Conservation (phyloP, 345 rosid species). For the Orychophragmus violaceus region DNA sequence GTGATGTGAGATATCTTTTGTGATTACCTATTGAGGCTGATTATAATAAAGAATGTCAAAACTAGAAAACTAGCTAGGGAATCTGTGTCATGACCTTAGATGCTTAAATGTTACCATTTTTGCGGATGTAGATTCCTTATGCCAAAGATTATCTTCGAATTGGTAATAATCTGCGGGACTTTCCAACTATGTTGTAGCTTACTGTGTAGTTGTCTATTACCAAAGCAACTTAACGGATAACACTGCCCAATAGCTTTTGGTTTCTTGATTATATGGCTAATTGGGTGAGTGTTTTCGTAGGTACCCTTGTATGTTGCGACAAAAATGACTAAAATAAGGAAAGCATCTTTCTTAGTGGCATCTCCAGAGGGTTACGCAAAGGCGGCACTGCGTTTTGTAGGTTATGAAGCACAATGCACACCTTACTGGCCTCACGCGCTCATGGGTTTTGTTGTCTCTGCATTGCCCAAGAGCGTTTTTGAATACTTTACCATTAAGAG, state of each 20-base stretch:
- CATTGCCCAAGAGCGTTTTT: conserved; percentile 43
- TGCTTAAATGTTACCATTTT: background rate
- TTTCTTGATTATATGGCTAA: conserved; percentile 5
- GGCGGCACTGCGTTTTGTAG: conserved; percentile 59
- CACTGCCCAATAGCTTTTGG: background rate
- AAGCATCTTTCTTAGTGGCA: conserved; percentile 70
- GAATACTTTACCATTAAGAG: conserved; percentile 52
- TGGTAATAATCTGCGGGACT: background rate
- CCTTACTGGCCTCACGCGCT: conserved; percentile 85
- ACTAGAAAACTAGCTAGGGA: background rate
- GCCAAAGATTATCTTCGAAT: background rate
- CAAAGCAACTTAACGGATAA: background rate
- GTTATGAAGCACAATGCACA: conserved; percentile 66
- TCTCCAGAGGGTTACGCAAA: conserved; percentile 61
- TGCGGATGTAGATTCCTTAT: background rate
- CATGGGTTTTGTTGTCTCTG: conserved; percentile 44
- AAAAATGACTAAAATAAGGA: conserved; percentile 70
- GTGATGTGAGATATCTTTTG: background rate
- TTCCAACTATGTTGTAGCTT: background rate
- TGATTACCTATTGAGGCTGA: background rate
- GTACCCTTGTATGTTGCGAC: conserved; percentile 85
- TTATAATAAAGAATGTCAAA: background rate
- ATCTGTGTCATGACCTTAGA: background rate
- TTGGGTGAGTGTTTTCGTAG: conserved; percentile 28
- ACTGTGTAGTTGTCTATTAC: background rate